Evolutionary conservation across 306 rosid species (phyloP).

Genomic region (Rosa lucieae): DNA sequence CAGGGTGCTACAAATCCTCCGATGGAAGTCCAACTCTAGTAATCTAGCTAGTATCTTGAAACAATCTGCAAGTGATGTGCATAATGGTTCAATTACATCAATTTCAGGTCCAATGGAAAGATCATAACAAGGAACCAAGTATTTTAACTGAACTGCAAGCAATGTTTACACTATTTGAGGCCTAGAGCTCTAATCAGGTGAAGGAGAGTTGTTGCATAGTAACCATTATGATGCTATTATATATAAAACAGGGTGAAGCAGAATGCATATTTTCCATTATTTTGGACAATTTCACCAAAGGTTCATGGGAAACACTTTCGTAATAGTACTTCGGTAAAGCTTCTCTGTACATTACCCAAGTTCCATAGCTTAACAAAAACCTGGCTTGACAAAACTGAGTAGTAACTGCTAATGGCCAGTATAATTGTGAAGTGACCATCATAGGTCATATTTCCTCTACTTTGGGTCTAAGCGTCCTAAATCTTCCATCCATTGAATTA

Average conservation of each 20-base stretch:
- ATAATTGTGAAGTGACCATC: too few relatives aligned
- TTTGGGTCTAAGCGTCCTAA: neutral
- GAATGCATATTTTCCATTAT: neutral
- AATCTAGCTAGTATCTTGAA: neutral
- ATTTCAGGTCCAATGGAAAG: too few relatives aligned
- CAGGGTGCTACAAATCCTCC: neutral
- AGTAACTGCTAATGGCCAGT: neutral
- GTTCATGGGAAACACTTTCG: neutral
- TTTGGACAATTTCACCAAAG: neutral
- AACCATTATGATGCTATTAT: neutral
- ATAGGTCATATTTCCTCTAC: too few relatives aligned
- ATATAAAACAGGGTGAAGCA: neutral
- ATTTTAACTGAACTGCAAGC: neutral
- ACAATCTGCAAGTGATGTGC: too few relatives aligned
- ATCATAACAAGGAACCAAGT: too few relatives aligned
- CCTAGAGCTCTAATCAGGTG: neutral
- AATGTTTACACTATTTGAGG: neutral
- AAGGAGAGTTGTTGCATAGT: neutral
- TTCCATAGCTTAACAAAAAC: neutral
- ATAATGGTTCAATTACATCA: neutral
- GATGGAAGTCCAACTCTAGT: conserved; percentile 9
- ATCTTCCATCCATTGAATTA: neutral
- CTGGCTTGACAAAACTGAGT: neutral
- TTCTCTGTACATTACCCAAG: too few relatives aligned
- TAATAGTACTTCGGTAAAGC: neutral